Evolutionary conservation across 1,284 basidiomycete genomes (phyloP), one percentile per base, ranked within the genome.

Genomic region (Malassezia caprae): DNA sequence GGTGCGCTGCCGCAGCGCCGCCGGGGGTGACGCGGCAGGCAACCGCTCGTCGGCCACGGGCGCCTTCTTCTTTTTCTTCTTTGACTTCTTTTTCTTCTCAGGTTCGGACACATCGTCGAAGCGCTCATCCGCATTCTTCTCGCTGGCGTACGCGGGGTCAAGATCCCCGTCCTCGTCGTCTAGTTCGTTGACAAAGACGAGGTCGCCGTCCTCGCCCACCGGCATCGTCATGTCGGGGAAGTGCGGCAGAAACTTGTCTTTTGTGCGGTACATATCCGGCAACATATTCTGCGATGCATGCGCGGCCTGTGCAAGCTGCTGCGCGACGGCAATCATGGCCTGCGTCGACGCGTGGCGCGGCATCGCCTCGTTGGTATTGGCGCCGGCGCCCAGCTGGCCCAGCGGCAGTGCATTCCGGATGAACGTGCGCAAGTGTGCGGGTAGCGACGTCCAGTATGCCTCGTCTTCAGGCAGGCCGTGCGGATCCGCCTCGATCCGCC

Each of bases 401-500:
- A 74, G 61, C 1, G 81, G 81, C 3, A 82, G 76, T 13, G 80
- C 80, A 53, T 80, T 80, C 51, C 79, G 75, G 43, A 82, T 81
- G 63, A 81, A 81, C 40, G 80, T 78, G 42, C 80, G 74, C 17
- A 81, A 72, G 67, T 81, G 80, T 10, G 79, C 75, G 0, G 80
- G 80, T 2, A 82, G 69, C 12, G 78, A 79, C 4, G 79, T 79
- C 81, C 81, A 82, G 69, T 82, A 82, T 6, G 79, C 77, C 59
- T 81, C 81, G 58, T 81, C 80, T 51, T 78, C 77, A 24, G 65
- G 67, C 23, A 72, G 65, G 11, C 70, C 68, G 30, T 65, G 61
- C 6, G 72, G 68, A 41, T 73, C 72, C 30, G 65, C 64, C 48
- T 72, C 70, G 51, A 73, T 71, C 31, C 72, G 61, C n/a, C 70